These are phyloP conservation scores for Boletellus ananiceps DNA, from an alignment of 768 basidiomycete genomes.

Conservation along the genomic window DNA sequence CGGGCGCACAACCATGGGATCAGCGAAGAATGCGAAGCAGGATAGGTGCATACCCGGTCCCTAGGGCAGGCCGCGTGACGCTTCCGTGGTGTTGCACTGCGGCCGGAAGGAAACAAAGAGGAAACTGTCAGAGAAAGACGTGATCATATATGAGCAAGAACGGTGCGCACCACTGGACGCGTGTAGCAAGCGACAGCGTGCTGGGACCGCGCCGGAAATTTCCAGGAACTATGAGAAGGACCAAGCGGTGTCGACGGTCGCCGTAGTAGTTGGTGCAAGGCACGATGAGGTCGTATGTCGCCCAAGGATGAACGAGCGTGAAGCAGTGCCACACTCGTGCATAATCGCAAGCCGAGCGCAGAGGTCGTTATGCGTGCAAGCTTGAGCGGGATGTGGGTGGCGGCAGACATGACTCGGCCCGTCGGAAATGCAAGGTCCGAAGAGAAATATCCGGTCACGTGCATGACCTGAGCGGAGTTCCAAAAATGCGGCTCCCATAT, in stretches of 20 bases:
- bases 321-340: not conserved
- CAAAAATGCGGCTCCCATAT: not conserved
- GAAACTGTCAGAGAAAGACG: not conserved
- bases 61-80: slow-evolving; percentile 56
- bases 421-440: no score
- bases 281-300: not conserved
- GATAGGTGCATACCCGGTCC: slow-evolving; percentile 52
- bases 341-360: slow-evolving; percentile 6
- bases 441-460: slow-evolving; percentile 1
- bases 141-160: not conserved
- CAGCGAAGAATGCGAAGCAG: not conserved
- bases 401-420: no score
- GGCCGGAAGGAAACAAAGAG: not conserved
- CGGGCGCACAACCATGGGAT: not conserved
- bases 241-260: not conserved
- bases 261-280: slow-evolving; percentile 11
- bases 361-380: slow-evolving; percentile 14
- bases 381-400: slow-evolving; percentile 38
- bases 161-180: slow-evolving; percentile 14
- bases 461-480: not conserved
- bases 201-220: not conserved
- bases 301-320: slow-evolving; percentile 1
- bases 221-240: not conserved
- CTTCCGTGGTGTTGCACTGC: slow-evolving; percentile 41
- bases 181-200: slow-evolving; percentile 13